These are phyloP conservation scores for Volvariella surrecta DNA, from an alignment of 1,284 basidiomycete species.

Conservation along the genomic window DNA sequence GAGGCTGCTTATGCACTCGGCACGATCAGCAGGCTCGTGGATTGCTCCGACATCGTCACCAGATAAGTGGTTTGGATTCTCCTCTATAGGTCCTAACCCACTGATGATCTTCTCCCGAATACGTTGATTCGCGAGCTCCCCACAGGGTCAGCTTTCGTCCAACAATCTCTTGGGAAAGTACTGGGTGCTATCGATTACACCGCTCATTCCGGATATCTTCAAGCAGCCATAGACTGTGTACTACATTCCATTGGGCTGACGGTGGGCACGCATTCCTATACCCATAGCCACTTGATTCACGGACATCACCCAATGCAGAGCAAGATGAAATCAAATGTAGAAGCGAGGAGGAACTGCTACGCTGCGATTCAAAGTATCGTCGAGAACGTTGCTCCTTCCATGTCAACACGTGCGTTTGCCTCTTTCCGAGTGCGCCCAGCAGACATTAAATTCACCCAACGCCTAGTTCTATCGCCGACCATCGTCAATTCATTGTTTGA, in stretches of 20 bases:
- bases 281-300: background rate
- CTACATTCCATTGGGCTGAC: constrained; percentile 46
- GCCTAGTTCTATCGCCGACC: constrained; percentile 38
- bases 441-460: constrained; percentile 10
- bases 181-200: constrained; percentile 69
- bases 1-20: constrained; percentile 61
- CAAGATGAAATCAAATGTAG: constrained; percentile 39
- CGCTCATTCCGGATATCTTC: constrained; percentile 41
- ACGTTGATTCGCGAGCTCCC: constrained; percentile 67
- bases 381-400: constrained; percentile 30
- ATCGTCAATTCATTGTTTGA: constrained; percentile 37
- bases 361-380: constrained; percentile 57
- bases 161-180: constrained; percentile 74
- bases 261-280: constrained; percentile 29
- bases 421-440: constrained; percentile 4
- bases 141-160: constrained; percentile 43
- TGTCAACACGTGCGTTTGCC: constrained; percentile 36
- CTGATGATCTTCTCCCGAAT: constrained; percentile 11
- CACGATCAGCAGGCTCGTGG: constrained; percentile 55
- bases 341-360: constrained; percentile 66
- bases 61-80: constrained; percentile 50
- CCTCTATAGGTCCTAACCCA: constrained; percentile 3
- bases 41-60: constrained; percentile 52
- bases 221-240: constrained; percentile 47
- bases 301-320: background rate